Evolutionary conservation across 1,139 yeast genomes (phyloP).

Genomic region (Protomyces lactucae-debilis): DNA sequence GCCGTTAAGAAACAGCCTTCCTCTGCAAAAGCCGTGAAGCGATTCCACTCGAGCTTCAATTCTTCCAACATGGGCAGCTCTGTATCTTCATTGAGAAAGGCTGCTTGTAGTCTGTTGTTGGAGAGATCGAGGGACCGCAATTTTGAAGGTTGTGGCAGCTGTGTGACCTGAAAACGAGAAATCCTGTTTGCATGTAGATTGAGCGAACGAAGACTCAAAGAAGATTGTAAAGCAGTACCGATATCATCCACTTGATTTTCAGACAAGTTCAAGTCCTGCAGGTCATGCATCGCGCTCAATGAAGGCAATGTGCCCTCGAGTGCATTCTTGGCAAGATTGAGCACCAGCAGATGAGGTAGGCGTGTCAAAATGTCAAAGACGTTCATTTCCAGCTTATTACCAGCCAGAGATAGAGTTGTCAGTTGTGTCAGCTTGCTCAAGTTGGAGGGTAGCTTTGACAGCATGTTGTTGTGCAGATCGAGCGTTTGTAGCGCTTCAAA

Average conservation of each 20-base stretch:
- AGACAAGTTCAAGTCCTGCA: constrained; percentile 7
- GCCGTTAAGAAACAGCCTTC: background rate
- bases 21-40: background rate
- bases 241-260: constrained; percentile 1
- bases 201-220: constrained; percentile 2
- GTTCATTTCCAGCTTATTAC: background rate
- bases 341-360: constrained; percentile 1
- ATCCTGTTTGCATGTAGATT: constrained; percentile 9
- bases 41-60: background rate
- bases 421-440: background rate
- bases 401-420: constrained; percentile 7
- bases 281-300: background rate
- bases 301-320: constrained; percentile 1
- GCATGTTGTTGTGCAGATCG: constrained; percentile 16
- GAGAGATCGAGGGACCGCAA: constrained; percentile 5
- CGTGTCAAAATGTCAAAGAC: background rate
- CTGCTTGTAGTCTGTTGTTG: background rate
- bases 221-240: background rate
- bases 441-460: background rate
- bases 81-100: background rate
- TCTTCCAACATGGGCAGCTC: background rate
- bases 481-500: constrained; percentile 8
- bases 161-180: background rate
- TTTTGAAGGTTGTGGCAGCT: background rate
- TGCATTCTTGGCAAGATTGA: constrained; percentile 11